Base-by-base conservation (phyloP, 345 rosid species). In the Hirschfeldia incana region DNA sequence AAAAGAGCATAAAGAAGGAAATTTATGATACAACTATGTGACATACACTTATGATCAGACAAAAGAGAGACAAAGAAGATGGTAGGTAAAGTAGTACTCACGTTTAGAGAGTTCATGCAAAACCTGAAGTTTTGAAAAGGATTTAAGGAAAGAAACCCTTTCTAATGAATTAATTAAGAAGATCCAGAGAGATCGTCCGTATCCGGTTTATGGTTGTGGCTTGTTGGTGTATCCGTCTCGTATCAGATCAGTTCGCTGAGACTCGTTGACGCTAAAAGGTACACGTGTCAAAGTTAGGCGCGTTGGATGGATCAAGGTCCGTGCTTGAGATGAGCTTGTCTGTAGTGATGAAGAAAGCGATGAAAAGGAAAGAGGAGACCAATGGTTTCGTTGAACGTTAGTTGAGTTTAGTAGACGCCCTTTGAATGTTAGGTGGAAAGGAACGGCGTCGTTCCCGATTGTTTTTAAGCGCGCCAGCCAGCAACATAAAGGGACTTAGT, bases 331-430 rank as follows among this genome's bases (percentile, higher is more conserved):
- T 17, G 36, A 74, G 62, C 62, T 61, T 73, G 77, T 67, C 28
- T 68, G 63, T 74, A 68, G 59, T 62, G 70, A 17, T 16, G 78
- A 74, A 79, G 75, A 69, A 63, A 78, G 21, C 9, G 3, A 79
- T 46, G 78, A 67, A 78, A 73, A 67, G 10, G 78, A 78, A 15
- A 53, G 51, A 71, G 67, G 66, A n/a, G 63, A 33, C 26, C 0
- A 37, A 44, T 60, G 10, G 69, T 67, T 37, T 72, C 37, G 76
- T 80, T 80, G 80, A 80, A 75, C 64, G 83, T 80, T 80, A 75
- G 83, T 65, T 76, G 83, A 65, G 71, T 65, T 65, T 0, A 21
- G 9, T 4, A 1, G 34, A 26, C 0, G 34, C 13, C 3, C 70
- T 74, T 74, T 67, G 78, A 75, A 75, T 13, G 80, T 65, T 80